Conservation (phyloP, 1,139 yeast species). For the Kodamaea suecica region DNA sequence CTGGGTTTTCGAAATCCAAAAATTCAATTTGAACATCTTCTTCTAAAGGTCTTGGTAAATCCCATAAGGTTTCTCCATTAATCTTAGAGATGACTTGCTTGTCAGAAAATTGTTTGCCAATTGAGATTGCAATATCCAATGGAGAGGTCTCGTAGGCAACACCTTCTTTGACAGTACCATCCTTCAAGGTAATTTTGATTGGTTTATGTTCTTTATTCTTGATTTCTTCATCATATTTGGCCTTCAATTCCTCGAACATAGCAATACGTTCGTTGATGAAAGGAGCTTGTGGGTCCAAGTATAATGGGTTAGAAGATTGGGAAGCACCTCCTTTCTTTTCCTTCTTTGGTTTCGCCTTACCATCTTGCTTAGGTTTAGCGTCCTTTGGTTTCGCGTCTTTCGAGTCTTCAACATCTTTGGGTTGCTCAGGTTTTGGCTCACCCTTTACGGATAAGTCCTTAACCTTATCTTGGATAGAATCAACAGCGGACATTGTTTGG, state of each 20-base stretch:
- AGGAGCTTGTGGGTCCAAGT: slow-evolving; percentile 72
- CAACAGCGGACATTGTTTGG: slow-evolving; percentile 15
- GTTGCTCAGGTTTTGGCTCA: slow-evolving; percentile 21
- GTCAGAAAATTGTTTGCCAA: slow-evolving; percentile 80
- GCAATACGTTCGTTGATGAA: slow-evolving; percentile 77
- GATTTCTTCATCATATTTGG: slow-evolving; percentile 69
- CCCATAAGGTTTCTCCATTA: slow-evolving; percentile 85
- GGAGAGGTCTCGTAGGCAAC: slow-evolving; percentile 90
- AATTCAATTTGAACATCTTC: slow-evolving; percentile 68
- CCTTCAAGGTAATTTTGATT: slow-evolving; percentile 79
- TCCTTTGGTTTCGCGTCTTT: slow-evolving; percentile 12
- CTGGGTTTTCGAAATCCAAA: slow-evolving; percentile 65
- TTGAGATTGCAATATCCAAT: slow-evolving; percentile 74
- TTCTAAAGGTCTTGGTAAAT: slow-evolving; percentile 91
- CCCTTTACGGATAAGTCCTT: slow-evolving; percentile 48
- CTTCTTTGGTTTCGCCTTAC: slow-evolving; percentile 27
- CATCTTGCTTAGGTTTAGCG: slow-evolving; percentile 14
- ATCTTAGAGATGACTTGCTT: slow-evolving; percentile 90
- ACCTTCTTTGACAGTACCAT: slow-evolving; percentile 77
- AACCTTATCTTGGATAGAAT: slow-evolving; percentile 47
- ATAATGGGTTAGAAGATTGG: slow-evolving; percentile 38
- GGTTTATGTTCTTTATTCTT: slow-evolving; percentile 57
- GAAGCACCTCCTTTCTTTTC: slow-evolving; percentile 28
- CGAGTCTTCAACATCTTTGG: slow-evolving; percentile 15
- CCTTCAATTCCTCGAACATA: slow-evolving; percentile 78